Evolutionary conservation across 768 basidiomycete genomes (phyloP).

Genomic region (Exsudoporus frostii): DNA sequence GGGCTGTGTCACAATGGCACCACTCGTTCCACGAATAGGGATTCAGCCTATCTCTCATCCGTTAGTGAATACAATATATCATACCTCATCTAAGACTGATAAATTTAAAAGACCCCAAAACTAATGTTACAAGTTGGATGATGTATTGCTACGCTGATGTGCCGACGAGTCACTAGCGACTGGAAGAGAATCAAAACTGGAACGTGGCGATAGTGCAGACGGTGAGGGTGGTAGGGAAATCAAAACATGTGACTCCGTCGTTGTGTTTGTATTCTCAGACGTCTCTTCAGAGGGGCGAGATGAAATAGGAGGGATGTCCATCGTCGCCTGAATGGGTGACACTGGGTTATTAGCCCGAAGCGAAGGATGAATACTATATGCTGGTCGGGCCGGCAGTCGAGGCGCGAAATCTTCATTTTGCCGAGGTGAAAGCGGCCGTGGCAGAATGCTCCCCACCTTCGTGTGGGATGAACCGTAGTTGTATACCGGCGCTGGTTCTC

Average conservation of each 20-base stretch:
- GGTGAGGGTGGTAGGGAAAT: slow-evolving; percentile 22
- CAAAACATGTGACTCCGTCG: slow-evolving; percentile 7
- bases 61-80: slow-evolving; percentile 4
- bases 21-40: slow-evolving; percentile 22
- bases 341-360: slow-evolving; percentile 46
- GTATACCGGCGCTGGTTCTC: slow-evolving; percentile 54
- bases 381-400: slow-evolving; percentile 62
- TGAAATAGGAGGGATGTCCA: slow-evolving; percentile 30
- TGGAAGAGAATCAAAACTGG: slow-evolving; percentile 15
- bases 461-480: slow-evolving; percentile 74
- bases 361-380: slow-evolving; percentile 77
- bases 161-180: slow-evolving; percentile 4
- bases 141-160: slow-evolving; percentile 9
- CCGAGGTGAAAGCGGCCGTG: slow-evolving; percentile 21
- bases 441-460: slow-evolving; percentile 50
- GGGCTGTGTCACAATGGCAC: slow-evolving; percentile 32
- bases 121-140: slow-evolving; percentile 13
- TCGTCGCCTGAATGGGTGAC: slow-evolving; percentile 45
- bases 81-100: not conserved
- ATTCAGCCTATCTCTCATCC: not conserved
- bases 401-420: slow-evolving; percentile 69
- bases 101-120: slow-evolving; percentile 2
- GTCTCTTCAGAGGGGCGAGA: slow-evolving; percentile 26
- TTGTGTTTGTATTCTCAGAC: slow-evolving; percentile 1
- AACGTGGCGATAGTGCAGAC: slow-evolving; percentile 8